Percentiles rank a stretch among this genome's conserved stretches.
phyloP scores from a whole-genome alignment of 2,329 filamentous ascomycete genomes.

The Zymoseptoria ardabiliae region DNA sequence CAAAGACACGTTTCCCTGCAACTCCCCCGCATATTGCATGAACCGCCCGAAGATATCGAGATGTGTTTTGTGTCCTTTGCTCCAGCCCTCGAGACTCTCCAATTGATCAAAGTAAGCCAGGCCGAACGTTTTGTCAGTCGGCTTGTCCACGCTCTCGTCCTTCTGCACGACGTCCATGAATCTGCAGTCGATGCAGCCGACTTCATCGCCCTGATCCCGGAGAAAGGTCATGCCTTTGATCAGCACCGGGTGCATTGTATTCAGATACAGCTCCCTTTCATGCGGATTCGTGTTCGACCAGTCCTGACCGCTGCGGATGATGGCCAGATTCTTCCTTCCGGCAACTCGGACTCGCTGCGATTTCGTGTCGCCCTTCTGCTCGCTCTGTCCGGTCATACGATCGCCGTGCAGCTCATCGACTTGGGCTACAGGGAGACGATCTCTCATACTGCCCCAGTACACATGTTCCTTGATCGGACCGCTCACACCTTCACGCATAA shows the following conservation, averaged over 20 bases:
- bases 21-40: constrained; percentile 18
- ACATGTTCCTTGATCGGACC: constrained; percentile 37
- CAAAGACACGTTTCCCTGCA: constrained; percentile 17
- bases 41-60: constrained; percentile 20
- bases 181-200: constrained; percentile 40
- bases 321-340: constrained; percentile 35
- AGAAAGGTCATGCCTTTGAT: constrained; percentile 40
- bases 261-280: constrained; percentile 39
- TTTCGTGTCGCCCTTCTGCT: constrained; percentile 2
- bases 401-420: constrained; percentile 15
- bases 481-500: constrained; percentile 34
- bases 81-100: constrained; percentile 17
- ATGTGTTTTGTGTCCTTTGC: constrained; percentile 21
- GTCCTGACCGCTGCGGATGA: constrained; percentile 43
- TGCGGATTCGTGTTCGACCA: constrained; percentile 36
- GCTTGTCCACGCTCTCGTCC: neutral
- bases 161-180: constrained; percentile 35
- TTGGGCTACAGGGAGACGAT: constrained; percentile 36
- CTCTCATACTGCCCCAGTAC: constrained; percentile 44
- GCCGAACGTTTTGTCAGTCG: constrained; percentile 20
- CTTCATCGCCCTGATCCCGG: constrained; percentile 36
- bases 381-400: constrained; percentile 28
- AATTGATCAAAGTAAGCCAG: constrained; percentile 21
- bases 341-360: constrained; percentile 27
- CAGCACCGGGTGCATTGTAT: constrained; percentile 41